Evolutionary conservation across 441 rosid species (phyloP), one percentile per base, ranked within the genome.

Genomic region (Erodium trifolium): DNA sequence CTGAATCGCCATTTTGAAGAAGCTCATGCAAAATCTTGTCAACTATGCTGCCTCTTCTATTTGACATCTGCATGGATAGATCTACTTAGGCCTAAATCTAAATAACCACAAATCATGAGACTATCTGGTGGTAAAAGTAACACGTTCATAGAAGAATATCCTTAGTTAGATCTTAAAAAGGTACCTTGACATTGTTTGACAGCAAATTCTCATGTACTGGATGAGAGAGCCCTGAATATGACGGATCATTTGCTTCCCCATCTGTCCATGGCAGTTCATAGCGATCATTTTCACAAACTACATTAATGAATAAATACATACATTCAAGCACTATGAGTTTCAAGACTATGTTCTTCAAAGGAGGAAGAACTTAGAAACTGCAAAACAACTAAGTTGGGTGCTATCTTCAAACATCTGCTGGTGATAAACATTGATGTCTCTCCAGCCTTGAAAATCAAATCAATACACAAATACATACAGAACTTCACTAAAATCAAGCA

Each of bases 1-100:
- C 85, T 70, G 82, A 81, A 83, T 91, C 97, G 67, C 98, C 98
- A 16, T 77, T 83, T 70, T 87, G 88, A 67, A 89, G 83, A 71
- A 93, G 93, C 10, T 82, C 89, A 68, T 87, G 86, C 79, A 93
- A 75, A 67, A 88, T 68, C 75, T 82, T 87, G 74, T 88, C 87
- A 0, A 81, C 86, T 87, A 34, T 34, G 37, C 37, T 5, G 77
- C 86, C 85, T 73, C 77, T 85, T 71, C 80, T 77, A 73, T 82
- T 72, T 45, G 88, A 79, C 45, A 83, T 73, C 98, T 89, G 81
- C 71, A 72, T 7, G 39, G 73, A 39, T 14, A 74, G 2, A 67
- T 19, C 19, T 53, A 53, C 13, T 53, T n/a, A 53, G 18, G 60
- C 60, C 60, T n/a, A 53, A 14, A 53, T 53, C 18, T 53, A 53